A percentile compares a stretch with the other conserved stretches of the same genome.
Evolutionary conservation across 1,139 yeast species (phyloP).

Genomic region (Pichia sp.): DNA sequence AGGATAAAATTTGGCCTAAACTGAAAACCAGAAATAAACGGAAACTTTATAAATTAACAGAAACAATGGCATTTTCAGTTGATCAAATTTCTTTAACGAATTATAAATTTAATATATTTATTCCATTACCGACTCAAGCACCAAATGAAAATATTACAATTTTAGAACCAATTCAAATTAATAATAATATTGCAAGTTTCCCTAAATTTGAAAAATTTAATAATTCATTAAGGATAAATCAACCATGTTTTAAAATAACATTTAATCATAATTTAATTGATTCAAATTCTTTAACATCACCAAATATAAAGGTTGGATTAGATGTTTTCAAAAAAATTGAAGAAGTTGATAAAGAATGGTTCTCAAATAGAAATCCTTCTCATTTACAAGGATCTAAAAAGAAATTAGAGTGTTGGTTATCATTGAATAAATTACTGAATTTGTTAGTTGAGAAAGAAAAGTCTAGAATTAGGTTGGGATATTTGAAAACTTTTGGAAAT

Average conservation of each 20-base stretch:
- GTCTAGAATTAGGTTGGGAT: slow-evolving; percentile 18
- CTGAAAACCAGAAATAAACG: neutral
- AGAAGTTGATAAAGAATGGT: slow-evolving; percentile 15
- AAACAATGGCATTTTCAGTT: slow-evolving; percentile 22
- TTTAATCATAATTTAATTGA: slow-evolving; percentile 14
- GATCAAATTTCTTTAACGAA: slow-evolving; percentile 15
- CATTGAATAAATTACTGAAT: slow-evolving; percentile 21
- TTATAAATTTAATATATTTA: slow-evolving; percentile 19
- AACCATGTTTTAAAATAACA: slow-evolving; percentile 16
- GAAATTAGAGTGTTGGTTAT: slow-evolving; percentile 15
- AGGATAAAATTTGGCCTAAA: slow-evolving; percentile 3
- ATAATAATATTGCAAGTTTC: slow-evolving; percentile 7
- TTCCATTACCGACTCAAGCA: slow-evolving; percentile 23
- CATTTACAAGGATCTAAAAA: slow-evolving; percentile 10
- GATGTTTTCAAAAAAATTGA: slow-evolving; percentile 13
- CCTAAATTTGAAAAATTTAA: slow-evolving; percentile 8
- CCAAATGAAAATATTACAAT: slow-evolving; percentile 14
- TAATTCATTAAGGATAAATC: slow-evolving; percentile 7
- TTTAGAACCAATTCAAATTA: slow-evolving; percentile 12
- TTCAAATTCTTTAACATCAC: slow-evolving; percentile 12
- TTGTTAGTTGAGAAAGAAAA: slow-evolving; percentile 22
- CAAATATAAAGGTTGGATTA: slow-evolving; percentile 13
- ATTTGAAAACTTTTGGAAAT: slow-evolving; percentile 10
- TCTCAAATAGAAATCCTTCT: slow-evolving; percentile 9
- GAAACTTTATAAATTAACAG: slow-evolving; percentile 17